Evolutionary conservation across 768 basidiomycete genomes (phyloP).

Genomic region (Pisolithus orientalis): DNA sequence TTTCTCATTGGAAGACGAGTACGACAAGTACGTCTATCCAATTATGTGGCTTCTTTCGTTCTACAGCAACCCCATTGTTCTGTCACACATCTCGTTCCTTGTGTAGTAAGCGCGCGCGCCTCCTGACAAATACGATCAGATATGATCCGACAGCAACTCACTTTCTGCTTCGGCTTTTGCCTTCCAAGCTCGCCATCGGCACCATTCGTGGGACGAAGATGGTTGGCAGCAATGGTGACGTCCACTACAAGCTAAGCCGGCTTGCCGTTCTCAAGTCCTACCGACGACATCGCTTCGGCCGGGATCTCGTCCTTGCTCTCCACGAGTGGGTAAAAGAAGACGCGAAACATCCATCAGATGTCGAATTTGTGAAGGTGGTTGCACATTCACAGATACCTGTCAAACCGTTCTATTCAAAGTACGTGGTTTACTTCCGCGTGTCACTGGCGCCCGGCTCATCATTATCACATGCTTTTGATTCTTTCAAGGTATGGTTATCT

Average conservation of each 20-base stretch:
- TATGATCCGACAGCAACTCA: conserved; percentile 61
- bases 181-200: conserved; percentile 58
- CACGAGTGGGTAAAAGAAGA: conserved; percentile 54
- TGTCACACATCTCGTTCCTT: conserved; percentile 1
- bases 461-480: conserved; percentile 4
- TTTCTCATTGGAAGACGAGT: conserved; percentile 69
- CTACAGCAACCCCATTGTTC: background rate
- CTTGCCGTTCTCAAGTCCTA: conserved; percentile 64
- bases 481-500: conserved; percentile 60
- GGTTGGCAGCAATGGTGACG: conserved; percentile 14
- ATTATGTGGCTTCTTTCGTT: background rate
- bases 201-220: conserved; percentile 52
- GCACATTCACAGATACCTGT: conserved; percentile 66
- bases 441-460: conserved; percentile 5
- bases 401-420: conserved; percentile 75
- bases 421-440: conserved; percentile 12
- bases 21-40: conserved; percentile 54
- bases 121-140: conserved; percentile 28
- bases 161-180: conserved; percentile 62
- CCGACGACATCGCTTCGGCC: conserved; percentile 59
- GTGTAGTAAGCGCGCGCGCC: conserved; percentile 7
- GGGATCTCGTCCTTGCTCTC: conserved; percentile 54
- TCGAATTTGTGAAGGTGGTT: conserved; percentile 39
- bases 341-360: conserved; percentile 13
- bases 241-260: conserved; percentile 67